Percentiles rank a stretch among this genome's conserved stretches.
These are phyloP conservation scores for Chalciporus chontae DNA, from an alignment of 768 basidiomycete species.

Conservation along the genomic window DNA sequence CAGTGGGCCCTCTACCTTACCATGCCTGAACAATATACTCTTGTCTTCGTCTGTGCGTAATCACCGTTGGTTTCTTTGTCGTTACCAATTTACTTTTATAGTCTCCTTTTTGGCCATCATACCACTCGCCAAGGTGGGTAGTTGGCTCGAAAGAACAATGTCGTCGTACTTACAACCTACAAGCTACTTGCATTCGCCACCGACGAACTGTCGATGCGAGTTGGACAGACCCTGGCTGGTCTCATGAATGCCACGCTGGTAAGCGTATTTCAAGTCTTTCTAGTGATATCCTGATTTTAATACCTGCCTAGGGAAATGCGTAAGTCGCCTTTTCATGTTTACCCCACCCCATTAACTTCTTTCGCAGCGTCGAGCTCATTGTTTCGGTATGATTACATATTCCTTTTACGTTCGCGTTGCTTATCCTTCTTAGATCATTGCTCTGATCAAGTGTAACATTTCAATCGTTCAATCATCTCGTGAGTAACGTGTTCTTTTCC, in stretches of 20 bases:
- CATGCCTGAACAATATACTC: constrained; percentile 46
- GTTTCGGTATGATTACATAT: constrained; percentile 49
- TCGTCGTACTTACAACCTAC: constrained; percentile 1
- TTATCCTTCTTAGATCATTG: constrained; percentile 55
- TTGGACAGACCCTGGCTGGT: constrained; percentile 81
- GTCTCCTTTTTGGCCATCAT: constrained; percentile 81
- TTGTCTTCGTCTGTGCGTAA: constrained; percentile 70
- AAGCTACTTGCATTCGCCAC: constrained; percentile 82
- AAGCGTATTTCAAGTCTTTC: constrained; percentile 16
- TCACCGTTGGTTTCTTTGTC: background rate
- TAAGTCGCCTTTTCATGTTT: constrained; percentile 9
- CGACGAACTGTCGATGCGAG: constrained; percentile 76
- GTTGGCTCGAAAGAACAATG: background rate
- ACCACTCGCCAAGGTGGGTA: constrained; percentile 70
- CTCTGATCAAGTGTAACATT: constrained; percentile 78
- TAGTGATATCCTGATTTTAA: background rate
- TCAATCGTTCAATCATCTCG: constrained; percentile 77
- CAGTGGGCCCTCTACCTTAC: constrained; percentile 76
- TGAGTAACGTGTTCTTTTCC: constrained; percentile 33
- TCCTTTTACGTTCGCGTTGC: background rate
- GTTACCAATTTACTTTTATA: constrained; percentile 23
- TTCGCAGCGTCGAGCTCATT: constrained; percentile 52
- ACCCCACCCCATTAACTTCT: background rate
- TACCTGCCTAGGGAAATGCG: constrained; percentile 28
- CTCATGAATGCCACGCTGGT: constrained; percentile 84